Evolutionary conservation across 2,329 filamentous ascomycete species (phyloP).

Genomic region (Diaporthe amygdali): DNA sequence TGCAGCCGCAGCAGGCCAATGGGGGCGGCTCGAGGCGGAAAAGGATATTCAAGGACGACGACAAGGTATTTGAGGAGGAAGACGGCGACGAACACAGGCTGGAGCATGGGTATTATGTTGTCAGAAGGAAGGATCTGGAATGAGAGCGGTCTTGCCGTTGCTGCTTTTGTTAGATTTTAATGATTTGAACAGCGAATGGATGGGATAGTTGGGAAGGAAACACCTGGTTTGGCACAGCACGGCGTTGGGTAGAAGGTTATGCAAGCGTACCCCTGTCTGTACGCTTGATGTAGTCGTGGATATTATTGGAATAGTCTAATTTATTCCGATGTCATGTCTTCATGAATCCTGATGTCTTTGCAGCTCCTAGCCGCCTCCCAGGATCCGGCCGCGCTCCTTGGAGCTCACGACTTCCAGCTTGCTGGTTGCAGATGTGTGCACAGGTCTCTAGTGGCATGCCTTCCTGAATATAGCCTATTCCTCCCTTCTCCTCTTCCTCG

Average conservation of each 20-base stretch:
- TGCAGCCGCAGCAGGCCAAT: slow-evolving; percentile 40
- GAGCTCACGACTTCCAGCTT: background rate
- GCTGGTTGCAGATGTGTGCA: background rate
- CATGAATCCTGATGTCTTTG: background rate
- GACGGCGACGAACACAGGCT: slow-evolving; percentile 49
- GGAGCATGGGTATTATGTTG: slow-evolving; percentile 59
- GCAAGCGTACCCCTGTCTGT: background rate
- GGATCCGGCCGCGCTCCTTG: too few relatives aligned
- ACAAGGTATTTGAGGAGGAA: slow-evolving; percentile 56
- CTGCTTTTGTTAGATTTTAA: background rate
- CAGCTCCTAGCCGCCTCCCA: background rate
- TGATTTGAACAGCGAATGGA: background rate
- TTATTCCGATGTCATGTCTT: background rate
- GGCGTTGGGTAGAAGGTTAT: slow-evolving; percentile 16
- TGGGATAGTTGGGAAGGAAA: background rate
- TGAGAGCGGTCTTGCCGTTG: slow-evolving; percentile 29
- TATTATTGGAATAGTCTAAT: background rate
- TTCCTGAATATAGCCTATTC: background rate
- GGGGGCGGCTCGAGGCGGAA: slow-evolving; percentile 31
- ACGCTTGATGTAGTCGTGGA: background rate
- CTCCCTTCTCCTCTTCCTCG: background rate
- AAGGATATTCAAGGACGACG: slow-evolving; percentile 41
- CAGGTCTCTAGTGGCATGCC: background rate
- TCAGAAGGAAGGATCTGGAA: slow-evolving; percentile 57
- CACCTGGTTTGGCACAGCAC: background rate